Base-by-base conservation (phyloP, 2,329 filamentous ascomycete genomes). In the Colletotrichum truncatum region DNA sequence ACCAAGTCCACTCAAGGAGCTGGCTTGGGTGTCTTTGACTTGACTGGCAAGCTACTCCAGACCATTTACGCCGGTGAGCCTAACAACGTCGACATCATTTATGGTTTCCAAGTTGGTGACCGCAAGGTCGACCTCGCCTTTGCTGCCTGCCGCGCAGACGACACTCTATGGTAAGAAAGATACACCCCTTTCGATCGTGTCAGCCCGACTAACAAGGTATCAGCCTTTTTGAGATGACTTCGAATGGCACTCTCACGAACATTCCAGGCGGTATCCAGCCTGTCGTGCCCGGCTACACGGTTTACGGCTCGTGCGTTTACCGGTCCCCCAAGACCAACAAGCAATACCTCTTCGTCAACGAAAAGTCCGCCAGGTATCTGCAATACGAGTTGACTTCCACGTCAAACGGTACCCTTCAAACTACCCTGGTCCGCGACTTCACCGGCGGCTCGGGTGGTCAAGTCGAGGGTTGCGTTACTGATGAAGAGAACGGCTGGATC, bases 1-100 rank as follows among this genome's bases (percentile, higher is more conserved):
- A 84, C 81, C 11, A 86, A 86, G 68, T 85, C 82, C 1, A 77
- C 80, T 5, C 70, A 76, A 2, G 83, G 83, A 1, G 79, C 83
- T 6, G 84, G 85, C 0, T 76, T 87, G 4, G 79, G 75, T 0
- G 81, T 86, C 0, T 86, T 84, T 32, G 81, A 86, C 57, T 71
- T 86, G 2, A 72, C 75, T 8, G 84, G 85, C 0, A 84, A 81
- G 25, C 72, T 82, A 3, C 62, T 86, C 0, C 83, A 85, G 68
- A 76, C 77, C 4, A 73, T 84, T 6, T 62, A 71, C 0, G 83
- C 83, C 0, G 77, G 76, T 1, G 76, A 86, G 57, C 85, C 85
- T 0, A 85, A 86, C 65, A 86, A 87, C 36, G 83, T 86, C 1
- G 84, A 87, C 53, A 76, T 86, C 25, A 84, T 87, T 41, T 86